A percentile compares a stretch with the other conserved stretches of the same genome.
Evolutionary conservation across 164 flowering plant species (phyloP).

Genomic region (Cinnamomum chago): DNA sequence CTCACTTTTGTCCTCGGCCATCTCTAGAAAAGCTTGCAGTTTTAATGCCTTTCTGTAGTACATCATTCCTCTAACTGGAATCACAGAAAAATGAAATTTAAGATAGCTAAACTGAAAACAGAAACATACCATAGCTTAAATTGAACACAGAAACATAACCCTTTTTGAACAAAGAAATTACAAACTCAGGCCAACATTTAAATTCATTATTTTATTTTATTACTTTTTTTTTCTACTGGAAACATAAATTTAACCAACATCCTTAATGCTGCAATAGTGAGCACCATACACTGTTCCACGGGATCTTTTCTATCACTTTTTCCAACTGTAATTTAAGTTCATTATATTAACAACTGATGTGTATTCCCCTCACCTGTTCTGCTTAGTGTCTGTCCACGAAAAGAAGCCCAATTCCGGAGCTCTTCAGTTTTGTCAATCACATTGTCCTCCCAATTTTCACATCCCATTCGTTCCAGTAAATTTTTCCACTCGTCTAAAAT

Average conservation of each 20-base stretch:
- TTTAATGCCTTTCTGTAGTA: conserved; percentile 83
- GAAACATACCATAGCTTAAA: background rate
- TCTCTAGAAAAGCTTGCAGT: conserved; percentile 90
- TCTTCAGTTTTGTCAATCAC: conserved; percentile 42
- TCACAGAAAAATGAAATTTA: conserved; percentile 1
- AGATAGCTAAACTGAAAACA: background rate
- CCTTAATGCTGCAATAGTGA: no score
- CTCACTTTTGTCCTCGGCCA: conserved; percentile 76
- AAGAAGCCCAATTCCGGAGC: conserved; percentile 84
- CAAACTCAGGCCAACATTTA: background rate
- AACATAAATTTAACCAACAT: no score
- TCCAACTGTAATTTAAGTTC: background rate
- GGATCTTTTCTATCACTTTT: background rate
- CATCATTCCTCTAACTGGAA: conserved; percentile 96
- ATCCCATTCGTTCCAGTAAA: conserved; percentile 79
- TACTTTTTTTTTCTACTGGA: no score
- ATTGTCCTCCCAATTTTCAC: conserved; percentile 40
- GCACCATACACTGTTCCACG: no score
- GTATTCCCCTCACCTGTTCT: conserved; percentile 55
- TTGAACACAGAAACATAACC: background rate
- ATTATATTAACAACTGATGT: background rate
- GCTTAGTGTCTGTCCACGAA: conserved; percentile 79
- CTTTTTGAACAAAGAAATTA: background rate
- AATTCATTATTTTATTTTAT: no score
- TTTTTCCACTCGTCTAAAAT: conserved; percentile 83